These are phyloP conservation scores for Sideroxylon spinosum DNA, from an alignment of 179 eudicot species.

Conservation along the genomic window DNA sequence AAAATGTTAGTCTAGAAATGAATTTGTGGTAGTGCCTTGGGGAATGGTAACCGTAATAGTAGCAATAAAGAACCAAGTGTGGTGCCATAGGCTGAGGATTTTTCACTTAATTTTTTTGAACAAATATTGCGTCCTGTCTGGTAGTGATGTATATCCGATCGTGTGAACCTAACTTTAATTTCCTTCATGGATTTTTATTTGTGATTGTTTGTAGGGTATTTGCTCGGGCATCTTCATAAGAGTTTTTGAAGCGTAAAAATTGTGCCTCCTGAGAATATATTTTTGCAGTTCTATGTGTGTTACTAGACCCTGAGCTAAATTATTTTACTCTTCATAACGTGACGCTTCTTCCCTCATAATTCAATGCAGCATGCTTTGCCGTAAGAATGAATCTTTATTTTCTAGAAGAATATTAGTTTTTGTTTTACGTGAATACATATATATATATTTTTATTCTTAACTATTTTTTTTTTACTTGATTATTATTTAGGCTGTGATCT, in stretches of 20 bases:
- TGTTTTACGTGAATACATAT: neutral
- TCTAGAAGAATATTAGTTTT: neutral
- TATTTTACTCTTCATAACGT: neutral
- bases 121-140: neutral
- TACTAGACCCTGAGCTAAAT: neutral
- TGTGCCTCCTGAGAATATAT: neutral
- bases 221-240: neutral
- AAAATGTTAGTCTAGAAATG: no score
- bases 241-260: neutral
- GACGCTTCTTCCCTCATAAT: neutral
- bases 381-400: neutral
- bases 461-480: constrained; percentile 4
- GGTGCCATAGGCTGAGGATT: neutral
- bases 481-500: constrained; percentile 54
- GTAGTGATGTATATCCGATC: neutral
- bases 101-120: neutral
- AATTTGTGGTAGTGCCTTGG: neutral
- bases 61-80: neutral
- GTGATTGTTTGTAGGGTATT: neutral
- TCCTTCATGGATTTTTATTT: neutral
- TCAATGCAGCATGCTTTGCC: neutral
- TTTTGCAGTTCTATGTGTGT: neutral
- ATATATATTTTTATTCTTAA: neutral
- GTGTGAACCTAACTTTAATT: neutral
- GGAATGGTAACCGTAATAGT: neutral